A percentile compares a stretch with the other conserved stretches of the same genome.
These are phyloP conservation scores for Irpex lacteus DNA, from an alignment of 1,284 basidiomycete species.

Conservation along the genomic window DNA sequence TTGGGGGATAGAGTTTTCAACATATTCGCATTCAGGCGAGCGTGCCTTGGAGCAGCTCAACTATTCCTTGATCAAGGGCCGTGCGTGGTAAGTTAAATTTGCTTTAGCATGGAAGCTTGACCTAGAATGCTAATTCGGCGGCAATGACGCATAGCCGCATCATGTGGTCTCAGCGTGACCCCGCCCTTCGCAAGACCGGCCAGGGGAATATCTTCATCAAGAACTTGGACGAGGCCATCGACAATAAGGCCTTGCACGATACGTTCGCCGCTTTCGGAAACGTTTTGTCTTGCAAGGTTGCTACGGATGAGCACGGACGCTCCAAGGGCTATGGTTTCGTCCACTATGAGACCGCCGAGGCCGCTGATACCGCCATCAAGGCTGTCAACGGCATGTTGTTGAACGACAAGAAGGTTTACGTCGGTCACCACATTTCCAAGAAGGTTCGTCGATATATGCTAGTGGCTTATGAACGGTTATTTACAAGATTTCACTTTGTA, in stretches of 20 bases:
- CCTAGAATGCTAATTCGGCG: slow-evolving; percentile 12
- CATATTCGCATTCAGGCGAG: slow-evolving; percentile 60
- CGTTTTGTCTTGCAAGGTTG: slow-evolving; percentile 99
- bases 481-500: slow-evolving; percentile 24
- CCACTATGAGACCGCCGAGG: slow-evolving; percentile 98
- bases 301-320: slow-evolving; percentile 88
- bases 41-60: slow-evolving; percentile 99
- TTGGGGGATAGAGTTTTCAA: slow-evolving; percentile 7
- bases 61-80: slow-evolving; percentile 98
- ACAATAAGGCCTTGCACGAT: slow-evolving; percentile 99
- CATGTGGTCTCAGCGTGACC: slow-evolving; percentile 99
- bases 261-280: slow-evolving; percentile 99
- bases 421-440: slow-evolving; percentile 96
- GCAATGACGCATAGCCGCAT: slow-evolving; percentile 69
- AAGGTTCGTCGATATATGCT: slow-evolving; percentile 58
- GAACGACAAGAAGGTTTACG: slow-evolving; percentile 99
- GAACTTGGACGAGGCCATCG: slow-evolving; percentile 97
- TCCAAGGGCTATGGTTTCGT: slow-evolving; percentile 98
- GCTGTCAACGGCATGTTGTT: slow-evolving; percentile 99
- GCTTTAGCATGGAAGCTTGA: not conserved
- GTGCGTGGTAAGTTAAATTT: slow-evolving; percentile 74
- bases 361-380: slow-evolving; percentile 95
- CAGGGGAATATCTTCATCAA: slow-evolving; percentile 99
- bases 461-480: not conserved
- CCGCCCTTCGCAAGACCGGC: slow-evolving; percentile 97